These are phyloP conservation scores for Calonectria crousiana DNA, from an alignment of 2,329 filamentous ascomycete genomes.

Conservation along the genomic window DNA sequence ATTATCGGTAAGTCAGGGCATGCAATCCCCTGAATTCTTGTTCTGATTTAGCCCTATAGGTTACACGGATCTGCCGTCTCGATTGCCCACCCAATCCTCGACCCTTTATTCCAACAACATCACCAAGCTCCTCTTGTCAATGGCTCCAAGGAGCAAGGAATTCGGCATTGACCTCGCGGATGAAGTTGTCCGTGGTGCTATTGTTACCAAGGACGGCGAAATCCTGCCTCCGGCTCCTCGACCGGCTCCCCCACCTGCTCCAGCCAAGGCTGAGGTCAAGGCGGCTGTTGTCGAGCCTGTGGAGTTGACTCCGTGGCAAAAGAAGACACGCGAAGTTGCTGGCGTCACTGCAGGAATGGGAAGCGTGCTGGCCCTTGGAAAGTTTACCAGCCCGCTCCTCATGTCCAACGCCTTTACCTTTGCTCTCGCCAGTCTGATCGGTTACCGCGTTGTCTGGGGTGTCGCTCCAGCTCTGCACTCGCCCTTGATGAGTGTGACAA, in stretches of 20 bases:
- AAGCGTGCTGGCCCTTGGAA: conserved; percentile 80
- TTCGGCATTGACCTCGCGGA: conserved; percentile 86
- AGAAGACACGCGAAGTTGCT: conserved; percentile 80
- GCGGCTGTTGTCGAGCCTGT: conserved; percentile 67
- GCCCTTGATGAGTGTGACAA: conserved; percentile 92
- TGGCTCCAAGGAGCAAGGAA: conserved; percentile 80
- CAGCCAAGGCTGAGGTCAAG: conserved; percentile 54
- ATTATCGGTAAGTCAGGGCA: conserved; percentile 74
- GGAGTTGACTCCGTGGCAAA: conserved; percentile 85
- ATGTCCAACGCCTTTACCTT: conserved; percentile 92
- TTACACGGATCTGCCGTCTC: conserved; percentile 89
- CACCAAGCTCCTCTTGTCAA: conserved; percentile 87
- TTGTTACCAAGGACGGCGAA: conserved; percentile 83
- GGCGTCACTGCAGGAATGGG: conserved; percentile 83
- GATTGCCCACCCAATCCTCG: conserved; percentile 88
- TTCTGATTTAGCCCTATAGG: conserved; percentile 57
- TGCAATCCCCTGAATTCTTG: not conserved
- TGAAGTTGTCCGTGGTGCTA: conserved; percentile 87
- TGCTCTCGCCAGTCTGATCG: conserved; percentile 84
- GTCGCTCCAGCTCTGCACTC: conserved; percentile 87
- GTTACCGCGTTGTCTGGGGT: conserved; percentile 91
- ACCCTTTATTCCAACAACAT: conserved; percentile 96
- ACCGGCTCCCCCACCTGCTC: conserved; percentile 68
- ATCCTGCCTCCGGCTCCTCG: conserved; percentile 82
- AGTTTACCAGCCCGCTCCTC: conserved; percentile 84